Conservation (phyloP, 1,139 yeast species). For the Ashbya aceris region DNA sequence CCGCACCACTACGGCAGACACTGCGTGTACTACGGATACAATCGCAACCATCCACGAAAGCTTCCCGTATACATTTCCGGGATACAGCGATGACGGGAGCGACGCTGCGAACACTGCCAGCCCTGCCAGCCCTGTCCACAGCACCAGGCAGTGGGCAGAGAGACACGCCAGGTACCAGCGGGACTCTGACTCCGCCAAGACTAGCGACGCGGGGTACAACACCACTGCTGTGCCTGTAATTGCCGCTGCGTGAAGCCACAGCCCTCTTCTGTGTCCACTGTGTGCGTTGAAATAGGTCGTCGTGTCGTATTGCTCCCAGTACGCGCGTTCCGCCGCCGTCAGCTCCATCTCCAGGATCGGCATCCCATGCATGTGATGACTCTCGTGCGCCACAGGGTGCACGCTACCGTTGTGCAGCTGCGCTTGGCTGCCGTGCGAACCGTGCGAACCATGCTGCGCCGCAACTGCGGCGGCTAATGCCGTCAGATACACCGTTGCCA, state of each 20-base stretch:
- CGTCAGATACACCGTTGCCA: not conserved
- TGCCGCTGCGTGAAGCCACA: slow-evolving; percentile 48
- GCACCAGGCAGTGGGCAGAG: slow-evolving; percentile 39
- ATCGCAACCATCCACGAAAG: slow-evolving; percentile 55
- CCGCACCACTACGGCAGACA: slow-evolving; percentile 40
- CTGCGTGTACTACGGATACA: slow-evolving; percentile 44
- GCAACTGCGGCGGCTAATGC: too few relatives aligned
- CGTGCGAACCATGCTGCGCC: not conserved
- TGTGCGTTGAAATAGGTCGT: slow-evolving; percentile 64
- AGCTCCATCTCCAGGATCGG: slow-evolving; percentile 66
- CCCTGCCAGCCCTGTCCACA: slow-evolving; percentile 45
- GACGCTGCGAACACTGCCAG: slow-evolving; percentile 52
- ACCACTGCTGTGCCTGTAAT: slow-evolving; percentile 42
- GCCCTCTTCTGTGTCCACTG: slow-evolving; percentile 37
- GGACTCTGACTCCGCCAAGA: slow-evolving; percentile 51
- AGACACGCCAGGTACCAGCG: slow-evolving; percentile 51
- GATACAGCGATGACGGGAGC: slow-evolving; percentile 61
- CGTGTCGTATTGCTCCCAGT: slow-evolving; percentile 77
- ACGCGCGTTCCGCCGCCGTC: slow-evolving; percentile 61
- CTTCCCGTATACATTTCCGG: slow-evolving; percentile 61
- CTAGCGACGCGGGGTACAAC: slow-evolving; percentile 62
- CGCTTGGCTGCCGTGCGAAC: not conserved
- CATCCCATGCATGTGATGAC: slow-evolving; percentile 54
- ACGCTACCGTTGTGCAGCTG: not conserved
- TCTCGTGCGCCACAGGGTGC: slow-evolving; percentile 39